phyloP scores from a whole-genome alignment of 2,329 filamentous ascomycete species.

The Neofusicoccum ribis region DNA sequence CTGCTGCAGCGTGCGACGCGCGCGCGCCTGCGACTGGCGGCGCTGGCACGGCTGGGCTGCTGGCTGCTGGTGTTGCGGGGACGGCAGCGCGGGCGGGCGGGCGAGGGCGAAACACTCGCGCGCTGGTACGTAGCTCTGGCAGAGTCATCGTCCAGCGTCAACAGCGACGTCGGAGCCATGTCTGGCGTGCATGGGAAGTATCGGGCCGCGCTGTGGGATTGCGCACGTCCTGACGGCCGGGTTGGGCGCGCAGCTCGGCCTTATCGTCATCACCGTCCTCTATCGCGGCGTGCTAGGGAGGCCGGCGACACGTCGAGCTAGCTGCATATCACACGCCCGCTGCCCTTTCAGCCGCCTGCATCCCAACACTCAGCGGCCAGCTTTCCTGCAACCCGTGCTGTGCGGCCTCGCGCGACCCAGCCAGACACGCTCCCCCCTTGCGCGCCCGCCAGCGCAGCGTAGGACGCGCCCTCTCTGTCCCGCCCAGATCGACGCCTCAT shows the following conservation, averaged over 20 bases:
- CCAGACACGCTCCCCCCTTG: not conserved
- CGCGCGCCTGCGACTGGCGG: not conserved
- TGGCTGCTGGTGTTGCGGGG: constrained; percentile 4
- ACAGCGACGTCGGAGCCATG: constrained; percentile 8
- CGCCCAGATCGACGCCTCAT: constrained; percentile 1
- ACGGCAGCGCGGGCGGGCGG: not conserved
- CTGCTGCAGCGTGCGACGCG: not conserved
- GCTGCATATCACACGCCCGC: constrained; percentile 3
- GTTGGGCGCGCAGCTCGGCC: constrained; percentile 11
- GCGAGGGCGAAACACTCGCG: not conserved
- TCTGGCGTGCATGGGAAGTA: not conserved
- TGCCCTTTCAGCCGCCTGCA: not conserved
- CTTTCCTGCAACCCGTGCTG: not conserved
- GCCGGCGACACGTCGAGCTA: constrained; percentile 10
- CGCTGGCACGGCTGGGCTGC: not conserved
- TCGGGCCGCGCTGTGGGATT: constrained; percentile 9
- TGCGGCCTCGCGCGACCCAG: not conserved
- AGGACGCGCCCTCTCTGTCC: not conserved
- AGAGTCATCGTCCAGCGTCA: not conserved
- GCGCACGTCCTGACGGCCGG: not conserved
- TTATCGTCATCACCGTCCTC: constrained; percentile 15
- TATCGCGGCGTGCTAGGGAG: constrained; percentile 14
- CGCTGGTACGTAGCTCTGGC: not conserved
- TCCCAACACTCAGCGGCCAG: not conserved
- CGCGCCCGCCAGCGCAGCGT: not conserved